Evolutionary conservation across 768 basidiomycete species (phyloP).

Genomic region (Termitomyces eurrhizus): DNA sequence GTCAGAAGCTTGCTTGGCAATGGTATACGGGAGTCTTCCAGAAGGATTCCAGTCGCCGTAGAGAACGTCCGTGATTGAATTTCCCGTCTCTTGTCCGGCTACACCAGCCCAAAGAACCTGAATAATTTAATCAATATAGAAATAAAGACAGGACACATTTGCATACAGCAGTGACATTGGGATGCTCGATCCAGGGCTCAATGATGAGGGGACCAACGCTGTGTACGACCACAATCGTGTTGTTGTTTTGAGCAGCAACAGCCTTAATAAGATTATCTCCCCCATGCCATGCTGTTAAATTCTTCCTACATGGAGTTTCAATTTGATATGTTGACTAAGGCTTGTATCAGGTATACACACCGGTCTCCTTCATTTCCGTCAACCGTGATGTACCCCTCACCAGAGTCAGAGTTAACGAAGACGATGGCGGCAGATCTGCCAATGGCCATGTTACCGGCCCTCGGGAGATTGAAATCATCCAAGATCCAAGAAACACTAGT

Average conservation of each 20-base stretch:
- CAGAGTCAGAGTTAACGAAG: constrained; percentile 80
- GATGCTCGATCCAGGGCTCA: constrained; percentile 68
- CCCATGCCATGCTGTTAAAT: constrained; percentile 70
- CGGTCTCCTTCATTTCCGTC: constrained; percentile 78
- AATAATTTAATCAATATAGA: constrained; percentile 11
- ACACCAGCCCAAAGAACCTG: constrained; percentile 64
- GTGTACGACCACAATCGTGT: constrained; percentile 70
- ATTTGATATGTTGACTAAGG: background rate
- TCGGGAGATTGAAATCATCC: constrained; percentile 59
- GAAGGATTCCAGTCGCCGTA: constrained; percentile 69
- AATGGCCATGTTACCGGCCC: constrained; percentile 44
- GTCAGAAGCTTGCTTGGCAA: constrained; percentile 56
- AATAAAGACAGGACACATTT: constrained; percentile 18
- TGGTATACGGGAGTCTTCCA: constrained; percentile 70
- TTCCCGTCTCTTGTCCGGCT: constrained; percentile 68
- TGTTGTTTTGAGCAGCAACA: constrained; percentile 63
- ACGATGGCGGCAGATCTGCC: constrained; percentile 67
- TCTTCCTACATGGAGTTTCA: constrained; percentile 35
- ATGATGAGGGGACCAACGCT: constrained; percentile 57
- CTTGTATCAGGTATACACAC: constrained; percentile 23
- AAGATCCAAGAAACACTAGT: constrained; percentile 67
- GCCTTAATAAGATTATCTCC: constrained; percentile 69
- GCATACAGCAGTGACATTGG: constrained; percentile 66
- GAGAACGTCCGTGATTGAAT: constrained; percentile 65
- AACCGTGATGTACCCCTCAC: constrained; percentile 78